Evolutionary conservation across 2,329 filamentous ascomycete genomes (phyloP).

Genomic region (Aspergillus brasiliensis): DNA sequence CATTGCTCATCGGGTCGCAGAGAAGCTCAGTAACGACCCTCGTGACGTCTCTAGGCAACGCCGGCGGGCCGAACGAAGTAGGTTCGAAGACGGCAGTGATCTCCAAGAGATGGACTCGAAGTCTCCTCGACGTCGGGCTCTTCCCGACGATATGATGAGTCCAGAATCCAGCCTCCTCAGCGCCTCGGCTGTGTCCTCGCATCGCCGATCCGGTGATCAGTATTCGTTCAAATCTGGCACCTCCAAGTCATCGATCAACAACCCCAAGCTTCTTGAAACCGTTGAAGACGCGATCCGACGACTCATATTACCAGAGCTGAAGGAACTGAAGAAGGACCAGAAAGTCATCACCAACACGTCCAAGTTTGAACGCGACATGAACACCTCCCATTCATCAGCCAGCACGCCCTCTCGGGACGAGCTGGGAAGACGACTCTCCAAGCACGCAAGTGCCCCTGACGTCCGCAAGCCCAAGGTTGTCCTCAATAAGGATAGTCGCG

Average conservation of each 20-base stretch:
- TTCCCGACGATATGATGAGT: slow-evolving; percentile 58
- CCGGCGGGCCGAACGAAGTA: slow-evolving; percentile 46
- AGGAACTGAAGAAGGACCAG: slow-evolving; percentile 86
- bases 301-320: slow-evolving; percentile 87
- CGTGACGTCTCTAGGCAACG: slow-evolving; percentile 48
- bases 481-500: slow-evolving; percentile 59
- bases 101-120: slow-evolving; percentile 47
- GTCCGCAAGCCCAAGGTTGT: slow-evolving; percentile 64
- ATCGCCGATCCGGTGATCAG: slow-evolving; percentile 58
- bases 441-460: slow-evolving; percentile 63
- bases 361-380: slow-evolving; percentile 66
- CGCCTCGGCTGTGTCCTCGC: slow-evolving; percentile 55
- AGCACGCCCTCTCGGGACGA: slow-evolving; percentile 60
- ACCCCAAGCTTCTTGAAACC: slow-evolving; percentile 84
- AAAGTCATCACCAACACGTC: slow-evolving; percentile 72
- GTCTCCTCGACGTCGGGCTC: slow-evolving; percentile 47
- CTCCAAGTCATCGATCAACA: slow-evolving; percentile 79
- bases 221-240: slow-evolving; percentile 62
- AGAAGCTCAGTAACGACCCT: slow-evolving; percentile 62
- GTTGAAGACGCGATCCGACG: slow-evolving; percentile 92
- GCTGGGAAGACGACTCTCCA: slow-evolving; percentile 57
- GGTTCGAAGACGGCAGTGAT: slow-evolving; percentile 51
- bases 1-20: slow-evolving; percentile 68
- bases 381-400: slow-evolving; percentile 62
- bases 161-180: slow-evolving; percentile 66